phyloP scores from a whole-genome alignment of 1,284 basidiomycete genomes.

The Leccinum solheimii region DNA sequence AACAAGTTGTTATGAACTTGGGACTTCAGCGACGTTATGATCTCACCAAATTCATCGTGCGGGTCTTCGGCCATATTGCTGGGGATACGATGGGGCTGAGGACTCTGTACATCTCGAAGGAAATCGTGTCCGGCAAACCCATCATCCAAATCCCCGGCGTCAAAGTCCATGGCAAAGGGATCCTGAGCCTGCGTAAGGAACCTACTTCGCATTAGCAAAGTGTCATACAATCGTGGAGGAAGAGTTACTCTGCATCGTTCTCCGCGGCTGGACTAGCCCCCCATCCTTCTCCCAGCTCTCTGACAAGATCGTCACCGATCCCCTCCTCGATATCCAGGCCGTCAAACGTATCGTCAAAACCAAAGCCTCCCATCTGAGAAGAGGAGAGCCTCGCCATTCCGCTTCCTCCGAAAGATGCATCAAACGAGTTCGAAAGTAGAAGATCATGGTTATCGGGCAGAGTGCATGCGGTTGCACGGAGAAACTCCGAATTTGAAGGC shows the following conservation, averaged over 20 bases:
- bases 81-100: not conserved
- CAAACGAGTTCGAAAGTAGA: constrained; percentile 63
- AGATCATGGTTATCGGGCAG: constrained; percentile 70
- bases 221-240: not conserved
- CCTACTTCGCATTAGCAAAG: constrained; percentile 22
- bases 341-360: constrained; percentile 56
- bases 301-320: constrained; percentile 67
- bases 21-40: not conserved
- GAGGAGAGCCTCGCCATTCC: constrained; percentile 48
- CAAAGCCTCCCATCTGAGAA: constrained; percentile 54
- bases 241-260: constrained; percentile 16
- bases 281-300: constrained; percentile 74
- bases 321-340: constrained; percentile 58
- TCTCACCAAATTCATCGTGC: constrained; percentile 12
- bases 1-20: not conserved
- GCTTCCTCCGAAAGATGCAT: constrained; percentile 52
- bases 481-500: constrained; percentile 38
- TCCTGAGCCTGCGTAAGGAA: constrained; percentile 14
- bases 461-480: constrained; percentile 57
- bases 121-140: constrained; percentile 7
- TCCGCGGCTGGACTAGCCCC: constrained; percentile 37
- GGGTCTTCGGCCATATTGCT: constrained; percentile 1
- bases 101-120: not conserved
- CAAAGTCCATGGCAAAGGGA: constrained; percentile 17
- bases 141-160: constrained; percentile 14